A percentile compares a stretch with the other conserved stretches of the same genome.
These are phyloP conservation scores for Agarophyton chilense DNA, from an alignment of 23 red algal species.

Conservation along the genomic window DNA sequence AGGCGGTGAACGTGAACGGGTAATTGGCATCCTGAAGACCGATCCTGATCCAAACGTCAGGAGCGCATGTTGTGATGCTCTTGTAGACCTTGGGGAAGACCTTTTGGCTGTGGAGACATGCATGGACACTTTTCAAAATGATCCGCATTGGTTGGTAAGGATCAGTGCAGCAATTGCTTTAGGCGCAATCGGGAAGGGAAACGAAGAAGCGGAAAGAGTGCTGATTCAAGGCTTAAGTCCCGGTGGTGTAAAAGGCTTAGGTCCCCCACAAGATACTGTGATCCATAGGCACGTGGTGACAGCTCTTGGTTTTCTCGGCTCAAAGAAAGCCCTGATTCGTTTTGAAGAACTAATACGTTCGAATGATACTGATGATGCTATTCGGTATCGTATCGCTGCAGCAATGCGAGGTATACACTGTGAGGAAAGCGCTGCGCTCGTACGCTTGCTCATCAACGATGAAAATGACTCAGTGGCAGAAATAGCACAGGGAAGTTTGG, in stretches of 20 bases:
- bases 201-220: conserved; percentile 10
- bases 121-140: conserved; percentile 35
- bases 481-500: conserved; percentile 60
- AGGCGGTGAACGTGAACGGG: conserved; percentile 23
- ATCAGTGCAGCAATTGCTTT: conserved; percentile 54
- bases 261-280: conserved; percentile 35
- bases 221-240: conserved; percentile 15
- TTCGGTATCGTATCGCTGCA: conserved; percentile 52
- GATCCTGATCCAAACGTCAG: conserved; percentile 64
- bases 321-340: background rate
- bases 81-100: conserved; percentile 29
- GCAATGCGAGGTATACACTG: conserved; percentile 49
- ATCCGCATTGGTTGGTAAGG: conserved; percentile 54
- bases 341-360: conserved; percentile 15
- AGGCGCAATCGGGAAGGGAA: conserved; percentile 49
- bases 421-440: conserved; percentile 43
- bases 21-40: conserved; percentile 26
- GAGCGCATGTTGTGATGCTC: conserved; percentile 58
- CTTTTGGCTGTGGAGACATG: conserved; percentile 22
- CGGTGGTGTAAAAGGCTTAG: background rate
- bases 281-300: conserved; percentile 51
- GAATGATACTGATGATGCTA: conserved; percentile 22
- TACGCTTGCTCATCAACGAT: conserved; percentile 22
- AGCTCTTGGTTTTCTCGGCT: conserved; percentile 54
- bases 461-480: conserved; percentile 30